Base-by-base conservation (phyloP, 2,329 filamentous ascomycete species). In the Penicillium sp. region DNA sequence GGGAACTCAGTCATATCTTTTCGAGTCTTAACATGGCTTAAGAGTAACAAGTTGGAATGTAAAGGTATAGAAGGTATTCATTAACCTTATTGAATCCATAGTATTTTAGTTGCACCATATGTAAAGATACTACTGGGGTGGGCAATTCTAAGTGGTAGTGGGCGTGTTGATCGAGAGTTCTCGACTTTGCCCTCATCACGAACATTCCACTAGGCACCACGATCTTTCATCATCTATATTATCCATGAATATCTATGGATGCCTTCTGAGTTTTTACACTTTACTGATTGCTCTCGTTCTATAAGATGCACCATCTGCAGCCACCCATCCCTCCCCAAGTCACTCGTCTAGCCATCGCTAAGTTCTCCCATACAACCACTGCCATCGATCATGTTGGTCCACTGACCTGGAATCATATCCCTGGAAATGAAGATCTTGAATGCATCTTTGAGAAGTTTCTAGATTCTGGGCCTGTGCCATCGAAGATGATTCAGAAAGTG, bases 331-430 rank as follows among this genome's bases (percentile, higher is more conserved):
- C 58, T 19, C 58, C 60, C 4, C 51, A 61, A 12, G 49, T 65
- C 19, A 60, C 63, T 31, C 67, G 65, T 52, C 56, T 74, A 28
- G 56, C 65, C 9, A 63, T 75, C 14, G 67, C 68, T n/a, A 79
- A 78, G 54, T 79, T 78, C 62, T 79, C 77, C 19, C 73, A 76
- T 60, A 72, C 76, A 16, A 76, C 71, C 5, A 72, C 72, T 5
- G 66, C 72, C 12, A 56, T 68, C 33, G 68, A 71, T 17, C 70
- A 73, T 49, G 68, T 65, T 30, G 73, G 69, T 19, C 74, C 75
- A 6, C 59, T 78, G n/a, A 69, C 66, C 31, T 79, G 77, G 77
- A 75, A 65, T 41, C 77, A 79, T 67, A 60, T 78, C 6, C 69
- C 71, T 22, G 72, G 72, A 5, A 67, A 71, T 41, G 69, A 63